Conservation (phyloP, 2,329 filamentous ascomycete genomes). For the Tolypocladium endophyticum region DNA sequence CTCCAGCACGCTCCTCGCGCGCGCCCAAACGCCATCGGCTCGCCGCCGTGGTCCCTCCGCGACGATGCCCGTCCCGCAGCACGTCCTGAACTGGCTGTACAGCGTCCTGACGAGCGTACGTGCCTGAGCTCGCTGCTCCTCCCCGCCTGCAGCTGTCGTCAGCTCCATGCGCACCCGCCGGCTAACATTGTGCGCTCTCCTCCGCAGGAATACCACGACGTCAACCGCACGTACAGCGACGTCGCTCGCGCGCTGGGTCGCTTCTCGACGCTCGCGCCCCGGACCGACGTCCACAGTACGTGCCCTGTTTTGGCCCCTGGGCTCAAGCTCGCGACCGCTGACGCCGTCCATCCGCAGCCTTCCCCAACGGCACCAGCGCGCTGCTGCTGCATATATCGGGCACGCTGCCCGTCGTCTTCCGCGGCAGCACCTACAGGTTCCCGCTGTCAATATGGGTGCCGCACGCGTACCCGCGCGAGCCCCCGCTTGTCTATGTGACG, state of each 20-base stretch:
- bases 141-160: neutral
- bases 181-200: neutral
- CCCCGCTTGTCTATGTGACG: conserved; percentile 80
- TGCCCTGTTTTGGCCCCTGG: conserved; percentile 16
- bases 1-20: neutral
- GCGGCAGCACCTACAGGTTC: conserved; percentile 81
- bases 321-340: neutral
- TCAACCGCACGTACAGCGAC: conserved; percentile 87
- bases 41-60: neutral
- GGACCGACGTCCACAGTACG: conserved; percentile 90
- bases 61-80: conserved; percentile 67
- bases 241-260: conserved; percentile 72
- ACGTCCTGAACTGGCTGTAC: conserved; percentile 91
- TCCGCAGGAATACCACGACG: conserved; percentile 78
- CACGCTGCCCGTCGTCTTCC: conserved; percentile 84
- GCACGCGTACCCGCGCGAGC: conserved; percentile 75
- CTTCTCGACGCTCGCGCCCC: conserved; percentile 69
- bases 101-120: conserved; percentile 71
- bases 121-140: neutral
- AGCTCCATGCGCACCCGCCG: neutral
- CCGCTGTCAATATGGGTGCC: conserved; percentile 90
- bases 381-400: conserved; percentile 79
- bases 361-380: conserved; percentile 76
- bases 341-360: conserved; percentile 45
- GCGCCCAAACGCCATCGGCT: neutral